Evolutionary conservation across 169 alveolate species (phyloP), one percentile per base, ranked within the genome.

Genomic region (Plasmodium adleri): DNA sequence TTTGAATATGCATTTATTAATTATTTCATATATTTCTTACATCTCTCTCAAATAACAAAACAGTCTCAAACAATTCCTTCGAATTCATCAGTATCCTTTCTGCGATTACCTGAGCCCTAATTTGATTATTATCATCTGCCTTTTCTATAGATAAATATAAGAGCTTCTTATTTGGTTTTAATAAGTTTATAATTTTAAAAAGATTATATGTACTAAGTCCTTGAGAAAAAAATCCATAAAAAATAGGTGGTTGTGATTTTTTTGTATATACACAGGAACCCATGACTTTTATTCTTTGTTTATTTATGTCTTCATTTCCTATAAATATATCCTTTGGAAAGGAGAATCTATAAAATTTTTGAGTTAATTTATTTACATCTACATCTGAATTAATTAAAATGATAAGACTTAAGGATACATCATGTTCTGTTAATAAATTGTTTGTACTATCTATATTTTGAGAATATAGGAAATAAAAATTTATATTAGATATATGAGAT

Each of bases 161-260:
- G 32, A 86, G 43, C 58, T 86, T 64, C 45, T 56, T 71, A 26
- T 62, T 32, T 10, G 88, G 88, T 3, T 24, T 86, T 59, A 86
- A 66, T 0, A 58, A 7, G 1, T 49, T 28, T 9, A 60, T 15
- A 59, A 86, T 60, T 71, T 86, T 86, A 54, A 50, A 45, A 20
- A 86, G 74, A 32, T 15, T 86, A 54, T 71, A 86, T 22, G 92
- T 60, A 67, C 87, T 86, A 28, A 86, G 59, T 3, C 92, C 92
- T n/a, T 63, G 54, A 20, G 86, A 70, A 86, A 86, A 86, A 6
- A 86, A 86, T 3, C 87, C 87, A 13, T 43, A 26, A 86, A 64
- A 86, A 64, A 60, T 70, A 1, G 92, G 92, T 8, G 86, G 70
- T 66, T 72, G 71, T 45, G 68, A 22, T 43, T 86, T 50, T 24